These are phyloP conservation scores for Blastomyces percursus DNA, from an alignment of 2,329 filamentous ascomycete genomes.

Conservation along the genomic window DNA sequence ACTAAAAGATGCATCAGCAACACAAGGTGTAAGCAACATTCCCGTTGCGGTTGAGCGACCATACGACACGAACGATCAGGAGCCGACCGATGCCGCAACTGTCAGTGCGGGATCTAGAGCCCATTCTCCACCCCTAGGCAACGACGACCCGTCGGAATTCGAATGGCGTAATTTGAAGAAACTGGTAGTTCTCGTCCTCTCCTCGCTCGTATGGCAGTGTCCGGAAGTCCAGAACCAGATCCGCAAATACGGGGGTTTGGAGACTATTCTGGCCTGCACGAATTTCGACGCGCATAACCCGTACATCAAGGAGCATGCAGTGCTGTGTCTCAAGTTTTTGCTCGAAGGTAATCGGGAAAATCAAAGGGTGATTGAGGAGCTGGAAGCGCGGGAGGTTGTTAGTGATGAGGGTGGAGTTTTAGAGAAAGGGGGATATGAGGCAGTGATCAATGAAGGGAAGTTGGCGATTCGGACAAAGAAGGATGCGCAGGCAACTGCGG, in stretches of 20 bases:
- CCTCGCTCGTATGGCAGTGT: slow-evolving; percentile 78
- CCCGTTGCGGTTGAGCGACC: slow-evolving; percentile 52
- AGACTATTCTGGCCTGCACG: slow-evolving; percentile 79
- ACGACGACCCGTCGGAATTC: slow-evolving; percentile 55
- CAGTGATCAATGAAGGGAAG: slow-evolving; percentile 35
- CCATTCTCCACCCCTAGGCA: slow-evolving; percentile 37
- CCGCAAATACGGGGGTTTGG: slow-evolving; percentile 71
- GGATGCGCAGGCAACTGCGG: slow-evolving; percentile 5
- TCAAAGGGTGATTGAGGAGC: slow-evolving; percentile 42
- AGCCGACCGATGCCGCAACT: slow-evolving; percentile 31
- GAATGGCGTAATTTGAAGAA: slow-evolving; percentile 82
- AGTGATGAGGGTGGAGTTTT: slow-evolving; percentile 31
- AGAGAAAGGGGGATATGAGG: slow-evolving; percentile 34
- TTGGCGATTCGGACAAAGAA: slow-evolving; percentile 31
- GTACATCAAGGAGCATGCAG: slow-evolving; percentile 83
- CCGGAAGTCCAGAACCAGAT: slow-evolving; percentile 79
- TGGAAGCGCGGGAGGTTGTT: slow-evolving; percentile 36
- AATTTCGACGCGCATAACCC: slow-evolving; percentile 87
- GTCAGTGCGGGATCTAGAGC: slow-evolving; percentile 34
- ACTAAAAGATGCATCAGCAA: slow-evolving; percentile 19
- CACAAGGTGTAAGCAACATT: slow-evolving; percentile 22
- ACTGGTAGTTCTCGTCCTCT: slow-evolving; percentile 80
- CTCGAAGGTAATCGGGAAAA: slow-evolving; percentile 43
- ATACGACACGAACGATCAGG: slow-evolving; percentile 42
- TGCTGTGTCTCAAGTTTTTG: slow-evolving; percentile 71